Percentiles rank a stretch among this genome's conserved stretches.
Conservation (phyloP, 1,284 basidiomycete genomes). For the Crucibulum cyathiforme region DNA sequence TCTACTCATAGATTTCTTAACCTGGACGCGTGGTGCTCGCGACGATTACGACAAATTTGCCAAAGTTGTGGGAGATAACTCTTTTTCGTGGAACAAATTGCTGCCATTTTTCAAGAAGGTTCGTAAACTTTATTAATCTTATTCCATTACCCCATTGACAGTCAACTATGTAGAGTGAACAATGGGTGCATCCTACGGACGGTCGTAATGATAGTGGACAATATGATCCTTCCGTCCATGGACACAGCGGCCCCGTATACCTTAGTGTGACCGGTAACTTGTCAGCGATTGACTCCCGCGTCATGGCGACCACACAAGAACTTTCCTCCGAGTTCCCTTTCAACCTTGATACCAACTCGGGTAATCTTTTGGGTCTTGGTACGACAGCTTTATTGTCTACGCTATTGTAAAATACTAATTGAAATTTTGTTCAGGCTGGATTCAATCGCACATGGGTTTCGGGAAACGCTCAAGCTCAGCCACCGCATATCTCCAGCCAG, state of each 20-base stretch:
- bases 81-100: constrained; percentile 18
- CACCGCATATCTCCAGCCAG: constrained; percentile 37
- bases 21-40: constrained; percentile 27
- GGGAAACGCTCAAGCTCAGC: constrained; percentile 34
- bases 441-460: constrained; percentile 24
- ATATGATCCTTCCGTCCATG: constrained; percentile 30
- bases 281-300: constrained; percentile 25
- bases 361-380: constrained; percentile 37
- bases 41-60: constrained; percentile 24
- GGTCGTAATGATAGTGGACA: constrained; percentile 31
- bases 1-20: constrained; percentile 9
- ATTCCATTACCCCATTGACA: not conserved
- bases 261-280: constrained; percentile 32
- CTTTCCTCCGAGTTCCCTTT: constrained; percentile 36
- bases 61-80: constrained; percentile 1
- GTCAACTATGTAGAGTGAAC: constrained; percentile 23
- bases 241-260: constrained; percentile 4
- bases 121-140: constrained; percentile 6
- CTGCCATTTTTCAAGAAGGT: constrained; percentile 14
- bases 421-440: constrained; percentile 28
- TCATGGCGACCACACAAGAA: constrained; percentile 31
- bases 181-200: constrained; percentile 28
- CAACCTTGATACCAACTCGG: constrained; percentile 41
- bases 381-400: not conserved
- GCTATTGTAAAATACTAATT: not conserved